phyloP scores from a whole-genome alignment of 805 yeast genomes.

The Citeromyces nyonsensis region DNA sequence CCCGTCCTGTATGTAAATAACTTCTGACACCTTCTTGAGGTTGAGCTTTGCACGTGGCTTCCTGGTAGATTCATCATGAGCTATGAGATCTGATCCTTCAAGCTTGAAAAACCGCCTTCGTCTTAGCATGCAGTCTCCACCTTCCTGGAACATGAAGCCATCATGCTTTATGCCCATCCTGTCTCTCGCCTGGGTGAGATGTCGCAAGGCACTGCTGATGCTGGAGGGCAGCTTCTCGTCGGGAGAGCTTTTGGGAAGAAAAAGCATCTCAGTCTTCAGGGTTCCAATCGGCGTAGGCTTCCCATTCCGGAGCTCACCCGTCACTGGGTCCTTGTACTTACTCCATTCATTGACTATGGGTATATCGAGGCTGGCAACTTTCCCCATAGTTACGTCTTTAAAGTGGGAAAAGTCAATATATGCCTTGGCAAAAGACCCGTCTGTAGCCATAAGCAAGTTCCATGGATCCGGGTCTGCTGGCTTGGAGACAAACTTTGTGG shows the following conservation, averaged over 20 bases:
- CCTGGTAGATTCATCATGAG: constrained; percentile 55
- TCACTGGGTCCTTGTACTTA: constrained; percentile 13
- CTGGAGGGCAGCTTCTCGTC: constrained; percentile 59
- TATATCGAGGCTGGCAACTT: constrained; percentile 25
- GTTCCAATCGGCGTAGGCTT: constrained; percentile 51
- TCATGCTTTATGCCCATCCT: constrained; percentile 19
- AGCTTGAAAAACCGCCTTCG: constrained; percentile 62
- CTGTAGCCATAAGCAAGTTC: constrained; percentile 54
- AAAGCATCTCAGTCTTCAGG: constrained; percentile 53
- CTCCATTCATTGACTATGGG: constrained; percentile 81
- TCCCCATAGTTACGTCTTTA: constrained; percentile 39
- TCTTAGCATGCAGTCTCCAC: constrained; percentile 75
- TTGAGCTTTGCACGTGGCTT: constrained; percentile 68
- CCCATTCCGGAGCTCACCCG: constrained; percentile 15
- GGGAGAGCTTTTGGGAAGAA: constrained; percentile 43
- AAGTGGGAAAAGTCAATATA: constrained; percentile 47
- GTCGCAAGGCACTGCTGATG: constrained; percentile 33
- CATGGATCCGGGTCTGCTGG: constrained; percentile 38
- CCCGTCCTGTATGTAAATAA: constrained; percentile 18
- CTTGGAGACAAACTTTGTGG: constrained; percentile 35
- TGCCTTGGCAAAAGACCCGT: constrained; percentile 82
- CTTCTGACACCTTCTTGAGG: constrained; percentile 46
- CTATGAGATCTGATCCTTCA: constrained; percentile 56
- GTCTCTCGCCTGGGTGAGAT: constrained; percentile 19
- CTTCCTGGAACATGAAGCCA: constrained; percentile 77